Conservation (phyloP, 495 filamentous ascomycete genomes). For the Penicillium angulare region DNA sequence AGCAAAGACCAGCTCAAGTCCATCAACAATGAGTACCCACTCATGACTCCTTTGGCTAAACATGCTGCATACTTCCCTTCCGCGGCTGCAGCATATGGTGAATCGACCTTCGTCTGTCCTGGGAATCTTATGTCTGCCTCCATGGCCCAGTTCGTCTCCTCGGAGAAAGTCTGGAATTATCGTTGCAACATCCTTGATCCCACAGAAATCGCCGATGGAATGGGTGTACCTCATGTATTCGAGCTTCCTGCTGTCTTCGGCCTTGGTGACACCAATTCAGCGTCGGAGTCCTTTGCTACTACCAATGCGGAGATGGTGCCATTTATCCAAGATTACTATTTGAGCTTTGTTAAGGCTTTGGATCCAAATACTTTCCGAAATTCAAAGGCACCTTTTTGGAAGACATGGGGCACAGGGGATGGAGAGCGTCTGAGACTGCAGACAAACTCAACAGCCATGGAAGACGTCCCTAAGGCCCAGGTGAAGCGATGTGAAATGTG, state of each 20-base stretch:
- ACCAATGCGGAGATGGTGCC: slow-evolving; percentile 48
- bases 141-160: slow-evolving; percentile 37
- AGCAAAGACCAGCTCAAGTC: slow-evolving; percentile 43
- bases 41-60: slow-evolving; percentile 31
- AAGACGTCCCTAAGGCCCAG: slow-evolving; percentile 43
- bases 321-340: slow-evolving; percentile 61
- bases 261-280: slow-evolving; percentile 18
- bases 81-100: slow-evolving; percentile 60
- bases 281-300: slow-evolving; percentile 20
- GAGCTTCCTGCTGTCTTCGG: slow-evolving; percentile 62
- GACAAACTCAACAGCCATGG: slow-evolving; percentile 55
- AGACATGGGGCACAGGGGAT: slow-evolving; percentile 27
- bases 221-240: slow-evolving; percentile 62
- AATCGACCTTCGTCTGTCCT: slow-evolving; percentile 67
- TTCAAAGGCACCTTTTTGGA: slow-evolving; percentile 42
- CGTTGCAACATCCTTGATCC: slow-evolving; percentile 61
- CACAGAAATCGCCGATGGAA: slow-evolving; percentile 42
- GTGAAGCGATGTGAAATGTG: slow-evolving; percentile 46
- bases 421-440: slow-evolving; percentile 41
- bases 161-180: slow-evolving; percentile 52
- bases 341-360: slow-evolving; percentile 59
- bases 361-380: slow-evolving; percentile 54
- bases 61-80: slow-evolving; percentile 55
- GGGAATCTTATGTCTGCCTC: slow-evolving; percentile 38
- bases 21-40: slow-evolving; percentile 59